Conservation (phyloP, 306 rosid species). For the Hippophae rhamnoides region DNA sequence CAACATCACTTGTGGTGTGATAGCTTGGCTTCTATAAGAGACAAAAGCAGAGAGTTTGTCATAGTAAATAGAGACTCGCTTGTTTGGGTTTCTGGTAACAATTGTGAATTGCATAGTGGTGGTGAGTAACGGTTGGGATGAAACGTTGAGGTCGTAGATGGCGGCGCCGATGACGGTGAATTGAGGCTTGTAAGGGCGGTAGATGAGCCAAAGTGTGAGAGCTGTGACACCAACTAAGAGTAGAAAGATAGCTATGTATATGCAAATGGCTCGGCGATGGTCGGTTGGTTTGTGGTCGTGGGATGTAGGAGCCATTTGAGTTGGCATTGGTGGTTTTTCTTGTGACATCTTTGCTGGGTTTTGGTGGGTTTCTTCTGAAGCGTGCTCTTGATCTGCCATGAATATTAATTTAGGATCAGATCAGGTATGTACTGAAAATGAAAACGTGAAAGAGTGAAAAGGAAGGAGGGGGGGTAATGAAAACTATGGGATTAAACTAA, state of each 20-base stretch:
- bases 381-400: too few species aligned
- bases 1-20: conserved; percentile 54
- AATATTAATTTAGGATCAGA: too few species aligned
- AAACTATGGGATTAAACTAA: too few species aligned
- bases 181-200: conserved; percentile 60
- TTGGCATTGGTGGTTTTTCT: background rate
- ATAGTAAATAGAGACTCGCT: conserved; percentile 49
- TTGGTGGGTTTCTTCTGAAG: too few species aligned
- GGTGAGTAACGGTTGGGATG: conserved; percentile 40
- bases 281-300: background rate
- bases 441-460: too few species aligned
- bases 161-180: conserved; percentile 53
- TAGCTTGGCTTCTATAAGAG: conserved; percentile 46
- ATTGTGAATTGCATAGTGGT: conserved; percentile 66
- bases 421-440: too few species aligned
- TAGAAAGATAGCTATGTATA: conserved; percentile 46
- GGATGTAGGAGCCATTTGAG: too few species aligned
- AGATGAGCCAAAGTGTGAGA: conserved; percentile 72
- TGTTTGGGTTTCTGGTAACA: conserved; percentile 63
- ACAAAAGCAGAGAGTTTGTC: conserved; percentile 48
- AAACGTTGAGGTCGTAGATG: conserved; percentile 50
- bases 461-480: too few species aligned
- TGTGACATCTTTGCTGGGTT: too few species aligned
- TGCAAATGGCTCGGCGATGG: conserved; percentile 34
- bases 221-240: conserved; percentile 40